Base-by-base conservation (phyloP, 2,329 filamentous ascomycete species). In the Fusarium praegraminearum region DNA sequence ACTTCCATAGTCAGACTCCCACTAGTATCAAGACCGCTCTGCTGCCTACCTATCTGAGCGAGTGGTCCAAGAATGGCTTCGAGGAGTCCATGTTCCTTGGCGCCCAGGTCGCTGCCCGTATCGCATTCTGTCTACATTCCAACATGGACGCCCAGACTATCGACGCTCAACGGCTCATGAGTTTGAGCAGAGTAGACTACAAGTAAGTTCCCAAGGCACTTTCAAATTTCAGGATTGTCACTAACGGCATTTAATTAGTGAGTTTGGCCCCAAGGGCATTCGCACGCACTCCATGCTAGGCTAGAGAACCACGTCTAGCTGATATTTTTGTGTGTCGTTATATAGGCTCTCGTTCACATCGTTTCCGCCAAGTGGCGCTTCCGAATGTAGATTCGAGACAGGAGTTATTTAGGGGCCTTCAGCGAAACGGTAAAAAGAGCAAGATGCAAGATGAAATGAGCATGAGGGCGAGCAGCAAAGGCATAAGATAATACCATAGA, bases 61-160 rank as follows among this genome's bases (percentile, higher is more conserved):
- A 97, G 79, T 98, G 94, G 93, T 93, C 93, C 77, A 94, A 92
- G 80, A 88, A 90, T 69, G 84, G 87, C 58, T 86, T 87, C 75
- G 94, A 98, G 76, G 94, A 98, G 80, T 89, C 92, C 50, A 89
- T 90, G 76, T 97, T 98, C 80, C 83, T 98, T 9, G 94, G 94
- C 13, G 92, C 93, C 4, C 93, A 97, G 80, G 91, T 97, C 33
- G 93, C 92, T 2, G 93, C 92, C 3, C 79, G 87, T 22, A 81
- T 89, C 56, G 86, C 85, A 3, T 89, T 86, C 73, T 88, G 86
- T 73, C 78, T 88, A 69, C 86, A 89, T 70, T 76, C 78, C 20
- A 88, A 88, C 73, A 77, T 87, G 73, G 87, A 89, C 59, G 82
- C 80, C 30, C 80, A 83, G 68, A 81, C 82, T 18, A 65, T 83